Conservation (phyloP, 2,329 filamentous ascomycete genomes). For the Verticillium longisporum region DNA sequence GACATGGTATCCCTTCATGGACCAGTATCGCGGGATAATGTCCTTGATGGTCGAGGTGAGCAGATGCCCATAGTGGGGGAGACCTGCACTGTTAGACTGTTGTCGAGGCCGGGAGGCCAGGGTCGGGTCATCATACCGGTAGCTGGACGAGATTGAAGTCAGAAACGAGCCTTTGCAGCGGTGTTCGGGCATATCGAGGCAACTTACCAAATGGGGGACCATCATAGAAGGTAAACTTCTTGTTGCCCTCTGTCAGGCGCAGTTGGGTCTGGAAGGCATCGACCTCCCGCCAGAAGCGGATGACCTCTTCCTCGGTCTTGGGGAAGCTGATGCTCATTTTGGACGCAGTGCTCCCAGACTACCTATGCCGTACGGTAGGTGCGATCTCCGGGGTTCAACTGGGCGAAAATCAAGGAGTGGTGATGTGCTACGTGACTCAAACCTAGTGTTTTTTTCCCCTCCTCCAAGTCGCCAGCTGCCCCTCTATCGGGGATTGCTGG, state of each 20-base stretch:
- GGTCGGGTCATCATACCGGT: not conserved
- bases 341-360: not conserved
- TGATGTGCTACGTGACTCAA: constrained; percentile 1
- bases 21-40: constrained; percentile 94
- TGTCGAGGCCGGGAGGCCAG: not conserved
- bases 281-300: constrained; percentile 85
- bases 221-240: constrained; percentile 93
- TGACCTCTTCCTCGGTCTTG: constrained; percentile 78
- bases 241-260: constrained; percentile 67
- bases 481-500: not conserved
- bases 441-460: constrained; percentile 1
- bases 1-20: constrained; percentile 92
- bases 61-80: constrained; percentile 64
- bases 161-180: not conserved
- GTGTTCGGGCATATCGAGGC: not conserved
- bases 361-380: not conserved
- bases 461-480: not conserved
- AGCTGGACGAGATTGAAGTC: not conserved
- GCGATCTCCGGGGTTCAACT: not conserved
- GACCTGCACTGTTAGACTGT: constrained; percentile 39
- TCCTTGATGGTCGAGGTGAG: constrained; percentile 94
- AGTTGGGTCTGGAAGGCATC: constrained; percentile 85
- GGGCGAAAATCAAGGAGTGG: not conserved
- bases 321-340: constrained; percentile 86
- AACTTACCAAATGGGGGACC: constrained; percentile 57